phyloP scores from a whole-genome alignment of 352 stramenopile species.

The Poterioochromonas sp. region DNA sequence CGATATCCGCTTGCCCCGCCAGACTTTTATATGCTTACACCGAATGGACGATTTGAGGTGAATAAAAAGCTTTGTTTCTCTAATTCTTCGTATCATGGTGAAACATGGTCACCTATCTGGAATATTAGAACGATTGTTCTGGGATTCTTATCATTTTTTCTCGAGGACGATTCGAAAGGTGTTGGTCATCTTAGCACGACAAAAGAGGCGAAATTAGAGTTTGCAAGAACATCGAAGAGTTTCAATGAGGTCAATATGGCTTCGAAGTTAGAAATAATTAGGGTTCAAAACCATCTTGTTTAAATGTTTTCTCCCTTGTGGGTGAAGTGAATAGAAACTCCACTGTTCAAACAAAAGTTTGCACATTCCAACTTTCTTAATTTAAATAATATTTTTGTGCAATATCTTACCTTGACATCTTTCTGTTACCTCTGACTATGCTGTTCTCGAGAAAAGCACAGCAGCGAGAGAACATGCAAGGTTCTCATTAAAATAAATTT shows the following conservation, averaged over 20 bases:
- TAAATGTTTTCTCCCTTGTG: no score
- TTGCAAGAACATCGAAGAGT: neutral
- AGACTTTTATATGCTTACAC: constrained; percentile 28
- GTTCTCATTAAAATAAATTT: no score
- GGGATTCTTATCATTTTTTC: constrained; percentile 26
- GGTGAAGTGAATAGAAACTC: no score
- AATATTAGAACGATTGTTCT: constrained; percentile 24
- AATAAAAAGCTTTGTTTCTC: constrained; percentile 28
- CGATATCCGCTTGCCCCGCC: constrained; percentile 5
- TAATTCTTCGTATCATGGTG: constrained; percentile 2
- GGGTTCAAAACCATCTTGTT: neutral
- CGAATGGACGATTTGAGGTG: constrained; percentile 24
- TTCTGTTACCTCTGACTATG: no score
- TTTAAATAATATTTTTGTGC: no score
- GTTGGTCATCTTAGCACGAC: constrained; percentile 19
- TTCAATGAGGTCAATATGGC: constrained; percentile 14
- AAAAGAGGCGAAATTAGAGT: neutral
- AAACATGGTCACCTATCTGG: constrained; percentile 30
- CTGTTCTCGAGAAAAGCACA: no score
- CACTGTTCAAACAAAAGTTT: no score
- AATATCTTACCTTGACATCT: no score
- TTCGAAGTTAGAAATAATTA: neutral
- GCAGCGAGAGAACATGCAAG: no score
- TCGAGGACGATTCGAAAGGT: neutral
- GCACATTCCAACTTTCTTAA: no score